Evolutionary conservation across 2,329 filamentous ascomycete species (phyloP), one percentile per base, ranked within the genome.

Genomic region (Tolypocladium pustulatum): DNA sequence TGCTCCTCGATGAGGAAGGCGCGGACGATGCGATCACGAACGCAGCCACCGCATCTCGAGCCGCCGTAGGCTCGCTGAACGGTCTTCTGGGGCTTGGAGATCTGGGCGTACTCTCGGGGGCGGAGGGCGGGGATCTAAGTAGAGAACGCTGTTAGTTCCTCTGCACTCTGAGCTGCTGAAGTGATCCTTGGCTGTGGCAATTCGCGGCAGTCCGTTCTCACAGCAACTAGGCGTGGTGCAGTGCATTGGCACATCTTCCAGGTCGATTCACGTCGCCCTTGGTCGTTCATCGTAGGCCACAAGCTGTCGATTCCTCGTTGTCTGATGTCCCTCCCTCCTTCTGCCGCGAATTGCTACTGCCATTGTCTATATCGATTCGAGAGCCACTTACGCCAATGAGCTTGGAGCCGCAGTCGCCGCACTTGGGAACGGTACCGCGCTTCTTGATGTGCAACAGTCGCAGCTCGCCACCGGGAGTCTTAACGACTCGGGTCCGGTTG

Each of bases 1-100:
- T 99, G 94, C 87, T 99, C 94, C 85, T 99, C 95, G 68, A 99
- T 97, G 78, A 99, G 82, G 88, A 99, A 99, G 66, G 94, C 94
- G 71, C 94, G 91, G 70, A 97, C 91, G 70, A 99, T 90, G 71
- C 94, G 89, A 84, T 99, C 94, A 79, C 93, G 92, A 70, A 99
- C 94, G 80, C 94, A 99, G 85, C 91, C 94, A 75, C 89, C 91
- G 84, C 94, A 99, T 86, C 94, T 90, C 73, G 92, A 97, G 75
- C 94, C 94, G 78, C 94, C 92, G 78, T 99, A 99, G 73, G 94
- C 92, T 73, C 94, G 91, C 83, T 94, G 90, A 77, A 99, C 94
- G 72, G 91, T 96, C 91, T 99, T 99, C 88, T 97, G 91, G 76
- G 95, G 93, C 81, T 93, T 91, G 75, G 92, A 97, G 81, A 99